phyloP scores from a whole-genome alignment of 2,329 filamentous ascomycete genomes.

The Hymenoscyphus repandus region DNA sequence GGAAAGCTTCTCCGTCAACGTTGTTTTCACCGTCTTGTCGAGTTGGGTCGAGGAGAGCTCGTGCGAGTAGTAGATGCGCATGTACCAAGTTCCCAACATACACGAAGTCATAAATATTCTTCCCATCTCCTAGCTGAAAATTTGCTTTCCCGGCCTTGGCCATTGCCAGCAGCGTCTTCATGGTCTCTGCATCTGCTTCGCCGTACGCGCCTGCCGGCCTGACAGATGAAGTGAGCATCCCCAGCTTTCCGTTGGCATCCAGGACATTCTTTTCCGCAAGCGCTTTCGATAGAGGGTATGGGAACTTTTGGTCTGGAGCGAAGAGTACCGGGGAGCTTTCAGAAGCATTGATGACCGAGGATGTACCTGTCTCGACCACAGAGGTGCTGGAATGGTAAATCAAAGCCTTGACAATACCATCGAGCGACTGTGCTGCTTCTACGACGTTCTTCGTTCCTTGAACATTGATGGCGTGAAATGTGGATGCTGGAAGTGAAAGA shows the following conservation, averaged over 20 bases:
- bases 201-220: background rate
- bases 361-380: background rate
- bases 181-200: background rate
- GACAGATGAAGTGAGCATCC: background rate
- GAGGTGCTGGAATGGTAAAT: slow-evolving; percentile 2
- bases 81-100: background rate
- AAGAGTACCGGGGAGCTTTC: background rate
- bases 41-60: background rate
- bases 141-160: background rate
- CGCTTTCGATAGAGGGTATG: slow-evolving; percentile 1
- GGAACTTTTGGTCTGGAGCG: background rate
- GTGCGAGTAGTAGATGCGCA: background rate
- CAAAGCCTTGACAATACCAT: slow-evolving; percentile 31
- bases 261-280: background rate
- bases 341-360: background rate
- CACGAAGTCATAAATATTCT: background rate
- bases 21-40: background rate
- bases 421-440: slow-evolving; percentile 35
- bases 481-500: background rate
- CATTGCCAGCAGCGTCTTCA: background rate
- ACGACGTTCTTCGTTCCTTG: slow-evolving; percentile 41
- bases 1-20: slow-evolving; percentile 77
- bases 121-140: background rate
- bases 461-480: slow-evolving; percentile 35
- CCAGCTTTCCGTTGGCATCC: background rate